Evolutionary conservation across 2,329 filamentous ascomycete species (phyloP), one percentile per base, ranked within the genome.

Genomic region (Fusarium sp.): DNA sequence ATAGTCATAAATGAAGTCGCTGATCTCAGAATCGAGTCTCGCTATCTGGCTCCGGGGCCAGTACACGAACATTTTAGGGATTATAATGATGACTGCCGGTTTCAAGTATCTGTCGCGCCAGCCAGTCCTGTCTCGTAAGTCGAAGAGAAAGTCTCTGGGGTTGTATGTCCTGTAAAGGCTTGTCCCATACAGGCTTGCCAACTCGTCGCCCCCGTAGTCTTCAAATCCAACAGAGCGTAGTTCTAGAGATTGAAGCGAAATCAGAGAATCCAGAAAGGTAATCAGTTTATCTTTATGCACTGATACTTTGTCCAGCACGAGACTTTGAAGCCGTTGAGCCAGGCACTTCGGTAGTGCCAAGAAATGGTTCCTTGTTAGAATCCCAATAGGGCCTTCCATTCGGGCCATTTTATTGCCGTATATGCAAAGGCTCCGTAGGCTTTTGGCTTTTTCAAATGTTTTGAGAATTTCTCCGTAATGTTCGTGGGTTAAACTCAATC

Each of bases 201-300:
- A 6, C 32, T 38, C 9, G 11, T 38, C 9, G 16, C 34, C 9
- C 3, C 9, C 34, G 3, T 4, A 6, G 9, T 6, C 34, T 11
- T 38, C 9, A 2, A 29, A 24, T 0, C 0, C 6, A 20, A 80
- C 55, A 24, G 73, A 76, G 49, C 76, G 78, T 8, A 81, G 65
- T 32, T 38, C 34, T 11, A 38, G 34, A 1, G 3, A 38, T 11
- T 4, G 34, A 2, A 38, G 34, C 6, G 34, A 38, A 6, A 11
- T n/a, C 9, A 38, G 9, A 4, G 34, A 38, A 11, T n/a, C 16
- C 16, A 38, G 4, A 0, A 38, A 0, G 0, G 0, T 11, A 1
- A 38, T 1, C 16, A 38, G 16, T 9, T 2, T 0, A 11, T 6
- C 1, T 3, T 38, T 38, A 2, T 11, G 0, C 9, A 38, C 32